phyloP scores from a whole-genome alignment of 371 early-diverging fungal genomes.

The Mortierella sp. region DNA sequence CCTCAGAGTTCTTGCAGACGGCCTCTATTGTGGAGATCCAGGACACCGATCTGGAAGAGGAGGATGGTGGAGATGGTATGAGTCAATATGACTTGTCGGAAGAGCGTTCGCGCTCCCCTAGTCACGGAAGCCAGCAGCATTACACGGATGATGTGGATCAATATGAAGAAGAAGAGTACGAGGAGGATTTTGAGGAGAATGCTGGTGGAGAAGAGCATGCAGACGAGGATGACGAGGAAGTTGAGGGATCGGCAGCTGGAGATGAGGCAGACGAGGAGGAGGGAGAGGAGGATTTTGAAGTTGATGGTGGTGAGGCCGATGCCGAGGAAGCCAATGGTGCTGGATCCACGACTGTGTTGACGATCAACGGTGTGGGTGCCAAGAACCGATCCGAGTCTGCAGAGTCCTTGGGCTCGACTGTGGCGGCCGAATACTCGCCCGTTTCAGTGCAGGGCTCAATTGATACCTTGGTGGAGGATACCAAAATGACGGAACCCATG shows the following conservation, averaged over 20 bases:
- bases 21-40: conserved; percentile 5
- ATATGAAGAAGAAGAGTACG: neutral
- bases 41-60: conserved; percentile 6
- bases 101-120: neutral
- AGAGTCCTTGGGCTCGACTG: neutral
- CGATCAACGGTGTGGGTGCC: neutral
- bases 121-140: neutral
- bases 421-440: neutral
- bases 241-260: neutral
- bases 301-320: neutral
- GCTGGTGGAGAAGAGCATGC: conserved; percentile 16
- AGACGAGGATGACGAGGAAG: conserved; percentile 8
- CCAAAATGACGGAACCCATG: neutral
- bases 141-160: neutral
- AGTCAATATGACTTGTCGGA: conserved; percentile 1
- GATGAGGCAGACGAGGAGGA: conserved; percentile 16
- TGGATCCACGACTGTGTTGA: neutral
- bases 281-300: neutral
- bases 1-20: conserved; percentile 15
- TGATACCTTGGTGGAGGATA: conserved; percentile 20
- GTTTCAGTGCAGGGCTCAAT: neutral
- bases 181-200: neutral
- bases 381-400: conserved; percentile 2
- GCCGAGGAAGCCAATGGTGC: conserved; percentile 12
- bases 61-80: neutral